Percentiles rank a stretch among this genome's conserved stretches.
phyloP scores from a whole-genome alignment of 2,329 filamentous ascomycete species.

The Aspergillus neoniger region DNA sequence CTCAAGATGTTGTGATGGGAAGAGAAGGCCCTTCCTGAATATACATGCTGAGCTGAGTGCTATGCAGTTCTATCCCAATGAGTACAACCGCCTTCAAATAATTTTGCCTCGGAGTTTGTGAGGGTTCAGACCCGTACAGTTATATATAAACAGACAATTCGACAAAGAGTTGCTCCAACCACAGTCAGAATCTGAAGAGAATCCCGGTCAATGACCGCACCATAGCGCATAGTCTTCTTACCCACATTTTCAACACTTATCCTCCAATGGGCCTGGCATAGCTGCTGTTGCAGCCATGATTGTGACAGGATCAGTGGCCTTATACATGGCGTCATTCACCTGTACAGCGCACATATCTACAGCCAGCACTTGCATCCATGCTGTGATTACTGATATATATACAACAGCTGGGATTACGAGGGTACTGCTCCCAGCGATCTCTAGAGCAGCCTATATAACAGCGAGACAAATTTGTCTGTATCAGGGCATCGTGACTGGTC shows the following conservation, averaged over 20 bases:
- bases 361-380: neutral
- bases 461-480: neutral
- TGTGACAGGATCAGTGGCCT: neutral
- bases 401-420: neutral
- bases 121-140: no score
- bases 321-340: neutral
- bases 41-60: no score
- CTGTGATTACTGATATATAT: neutral
- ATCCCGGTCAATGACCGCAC: no score
- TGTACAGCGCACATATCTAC: neutral
- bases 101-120: no score
- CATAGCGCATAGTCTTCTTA: neutral
- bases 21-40: no score
- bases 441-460: neutral
- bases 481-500: neutral
- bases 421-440: neutral
- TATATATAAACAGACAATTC: no score
- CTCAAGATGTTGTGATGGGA: no score
- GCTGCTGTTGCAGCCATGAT: neutral
- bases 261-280: neutral
- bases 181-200: no score
- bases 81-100: no score
- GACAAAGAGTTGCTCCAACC: no score
- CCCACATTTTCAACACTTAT: neutral
- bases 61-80: no score